Conservation (phyloP, 768 basidiomycete genomes). For the Trametes cingulata region DNA sequence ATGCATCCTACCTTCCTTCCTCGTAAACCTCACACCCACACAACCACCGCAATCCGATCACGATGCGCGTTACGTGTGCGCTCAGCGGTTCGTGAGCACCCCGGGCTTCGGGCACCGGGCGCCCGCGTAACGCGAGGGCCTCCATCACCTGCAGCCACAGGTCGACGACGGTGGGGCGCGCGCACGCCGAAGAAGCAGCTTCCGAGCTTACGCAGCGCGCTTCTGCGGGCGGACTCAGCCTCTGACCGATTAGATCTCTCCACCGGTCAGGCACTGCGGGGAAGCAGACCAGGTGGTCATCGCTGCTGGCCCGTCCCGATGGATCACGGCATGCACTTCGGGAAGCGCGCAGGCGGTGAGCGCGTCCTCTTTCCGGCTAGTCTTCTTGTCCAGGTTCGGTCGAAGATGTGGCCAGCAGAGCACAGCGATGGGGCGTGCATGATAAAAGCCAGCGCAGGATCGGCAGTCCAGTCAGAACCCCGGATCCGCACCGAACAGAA, state of each 20-base stretch:
- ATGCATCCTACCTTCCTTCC: constrained; percentile 14
- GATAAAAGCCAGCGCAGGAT: constrained; percentile 13
- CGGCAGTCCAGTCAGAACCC: neutral
- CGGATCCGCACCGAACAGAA: constrained; percentile 25
- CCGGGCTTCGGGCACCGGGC: constrained; percentile 11
- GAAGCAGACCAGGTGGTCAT: constrained; percentile 6
- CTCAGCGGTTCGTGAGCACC: constrained; percentile 3
- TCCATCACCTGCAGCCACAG: constrained; percentile 3
- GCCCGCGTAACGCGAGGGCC: constrained; percentile 2
- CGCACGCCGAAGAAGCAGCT: constrained; percentile 5
- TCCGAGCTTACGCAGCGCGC: constrained; percentile 3
- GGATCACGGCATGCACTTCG: constrained; percentile 9
- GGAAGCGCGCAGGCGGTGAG: constrained; percentile 8
- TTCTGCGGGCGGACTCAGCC: neutral
- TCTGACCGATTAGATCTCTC: constrained; percentile 11
- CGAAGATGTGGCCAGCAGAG: constrained; percentile 3
- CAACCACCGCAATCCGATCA: constrained; percentile 20
- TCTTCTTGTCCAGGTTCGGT: constrained; percentile 12
- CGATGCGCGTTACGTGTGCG: constrained; percentile 18
- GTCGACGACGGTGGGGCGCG: neutral
- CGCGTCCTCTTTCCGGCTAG: constrained; percentile 20
- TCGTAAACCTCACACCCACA: constrained; percentile 2
- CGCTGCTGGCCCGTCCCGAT: constrained; percentile 6
- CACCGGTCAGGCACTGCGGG: constrained; percentile 13
- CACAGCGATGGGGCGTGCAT: neutral